Conservation (phyloP, 148 eudicot species). For the Vaccinium corymbosum region DNA sequence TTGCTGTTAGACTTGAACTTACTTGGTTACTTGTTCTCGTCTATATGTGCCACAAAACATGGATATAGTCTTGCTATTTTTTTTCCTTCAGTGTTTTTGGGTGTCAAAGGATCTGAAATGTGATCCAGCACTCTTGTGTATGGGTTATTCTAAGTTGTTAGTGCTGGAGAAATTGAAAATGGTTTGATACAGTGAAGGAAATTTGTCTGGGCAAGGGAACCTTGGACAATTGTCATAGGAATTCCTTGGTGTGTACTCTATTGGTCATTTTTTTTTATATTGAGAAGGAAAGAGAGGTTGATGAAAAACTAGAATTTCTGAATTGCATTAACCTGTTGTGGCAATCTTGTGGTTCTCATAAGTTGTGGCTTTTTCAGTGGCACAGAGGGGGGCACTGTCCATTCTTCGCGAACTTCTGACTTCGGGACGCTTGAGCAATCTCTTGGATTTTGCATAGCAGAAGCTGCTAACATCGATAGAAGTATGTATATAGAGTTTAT, state of each 20-base stretch:
- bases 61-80: background rate
- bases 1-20: slow-evolving; percentile 2
- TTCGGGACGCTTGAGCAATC: slow-evolving; percentile 67
- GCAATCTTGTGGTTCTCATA: slow-evolving; percentile 1
- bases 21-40: background rate
- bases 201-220: background rate
- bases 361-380: slow-evolving; percentile 47
- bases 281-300: background rate
- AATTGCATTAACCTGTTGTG: background rate
- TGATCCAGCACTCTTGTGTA: background rate
- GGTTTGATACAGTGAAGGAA: background rate
- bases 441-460: slow-evolving; percentile 60
- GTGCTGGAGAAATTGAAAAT: background rate
- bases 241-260: background rate
- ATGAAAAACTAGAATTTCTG: background rate
- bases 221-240: background rate
- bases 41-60: background rate
- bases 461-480: slow-evolving; percentile 51
- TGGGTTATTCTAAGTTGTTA: background rate
- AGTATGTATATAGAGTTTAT: slow-evolving; percentile 40
- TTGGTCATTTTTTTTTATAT: background rate
- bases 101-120: background rate
- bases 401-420: slow-evolving; percentile 48
- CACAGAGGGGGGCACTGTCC: slow-evolving; percentile 41
- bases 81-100: background rate